Conservation (phyloP, 148 eudicot species). For the Chenopodium suecicum region DNA sequence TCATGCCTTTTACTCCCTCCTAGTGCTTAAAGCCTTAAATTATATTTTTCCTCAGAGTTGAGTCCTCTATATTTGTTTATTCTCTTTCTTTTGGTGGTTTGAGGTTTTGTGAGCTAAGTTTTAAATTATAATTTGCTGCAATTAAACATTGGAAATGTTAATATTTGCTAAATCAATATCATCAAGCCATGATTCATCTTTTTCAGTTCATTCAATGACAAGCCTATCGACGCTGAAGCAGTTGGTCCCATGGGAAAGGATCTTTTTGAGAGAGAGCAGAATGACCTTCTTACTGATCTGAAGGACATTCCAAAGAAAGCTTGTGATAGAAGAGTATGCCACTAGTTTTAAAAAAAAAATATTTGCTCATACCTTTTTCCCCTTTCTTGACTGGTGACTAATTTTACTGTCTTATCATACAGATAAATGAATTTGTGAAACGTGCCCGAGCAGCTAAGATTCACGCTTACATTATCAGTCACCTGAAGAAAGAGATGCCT, state of each 20-base stretch:
- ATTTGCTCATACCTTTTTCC: background rate
- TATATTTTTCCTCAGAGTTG: background rate
- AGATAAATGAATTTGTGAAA: conserved; percentile 94
- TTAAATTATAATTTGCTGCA: background rate
- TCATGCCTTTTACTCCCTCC: background rate
- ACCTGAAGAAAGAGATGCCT: conserved; percentile 93
- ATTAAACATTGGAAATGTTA: background rate
- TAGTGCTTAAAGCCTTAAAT: background rate
- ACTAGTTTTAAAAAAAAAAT: background rate
- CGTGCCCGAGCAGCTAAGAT: conserved; percentile 93
- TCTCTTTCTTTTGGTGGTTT: background rate
- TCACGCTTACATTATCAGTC: conserved; percentile 87
- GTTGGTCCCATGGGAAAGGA: conserved; percentile 73
- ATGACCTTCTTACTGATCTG: conserved; percentile 78
- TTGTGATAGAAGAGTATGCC: conserved; percentile 82
- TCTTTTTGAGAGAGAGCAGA: conserved; percentile 90
- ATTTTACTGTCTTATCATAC: conserved; percentile 13
- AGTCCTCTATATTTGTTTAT: background rate
- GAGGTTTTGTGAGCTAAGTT: conserved; percentile 1
- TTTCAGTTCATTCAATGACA: conserved; percentile 82
- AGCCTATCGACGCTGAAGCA: conserved; percentile 62
- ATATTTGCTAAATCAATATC: background rate
- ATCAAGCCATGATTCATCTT: conserved; percentile 13
- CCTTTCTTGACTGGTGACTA: conserved; percentile 2
- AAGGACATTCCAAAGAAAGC: conserved; percentile 95